These are phyloP conservation scores for Fusarium illudens DNA, from an alignment of 2,329 filamentous ascomycete genomes.

Conservation along the genomic window DNA sequence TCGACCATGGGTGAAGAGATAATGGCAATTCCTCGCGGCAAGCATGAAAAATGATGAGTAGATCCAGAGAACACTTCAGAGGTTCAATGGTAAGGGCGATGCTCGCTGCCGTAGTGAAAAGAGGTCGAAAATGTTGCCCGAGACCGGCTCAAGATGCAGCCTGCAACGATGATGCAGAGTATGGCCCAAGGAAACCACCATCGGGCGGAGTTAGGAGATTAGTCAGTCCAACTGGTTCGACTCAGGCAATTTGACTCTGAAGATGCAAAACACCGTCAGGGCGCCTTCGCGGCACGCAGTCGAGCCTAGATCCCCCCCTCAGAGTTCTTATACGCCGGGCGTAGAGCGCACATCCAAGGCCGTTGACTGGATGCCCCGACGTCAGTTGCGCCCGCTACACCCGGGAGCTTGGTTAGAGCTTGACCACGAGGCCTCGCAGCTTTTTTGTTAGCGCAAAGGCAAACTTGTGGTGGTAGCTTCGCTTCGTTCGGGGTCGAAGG, in stretches of 20 bases:
- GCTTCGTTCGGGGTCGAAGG: background rate
- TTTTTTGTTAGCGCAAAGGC: constrained; percentile 20
- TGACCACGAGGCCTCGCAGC: background rate
- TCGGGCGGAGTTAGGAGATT: background rate
- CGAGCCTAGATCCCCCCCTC: constrained; percentile 9
- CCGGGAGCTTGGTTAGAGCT: constrained; percentile 10
- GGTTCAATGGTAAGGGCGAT: background rate
- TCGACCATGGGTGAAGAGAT: background rate
- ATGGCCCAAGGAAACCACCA: background rate
- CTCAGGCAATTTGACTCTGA: background rate
- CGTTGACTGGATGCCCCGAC: constrained; percentile 7
- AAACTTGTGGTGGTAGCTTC: constrained; percentile 12
- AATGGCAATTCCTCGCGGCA: background rate
- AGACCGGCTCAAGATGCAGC: background rate
- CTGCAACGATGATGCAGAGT: background rate
- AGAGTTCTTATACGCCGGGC: constrained; percentile 5
- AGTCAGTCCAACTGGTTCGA: background rate
- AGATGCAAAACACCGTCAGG: background rate
- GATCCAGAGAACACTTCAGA: background rate
- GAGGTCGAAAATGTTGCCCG: background rate
- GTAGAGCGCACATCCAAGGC: constrained; percentile 11
- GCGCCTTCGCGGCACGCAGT: background rate
- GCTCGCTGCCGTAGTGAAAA: background rate
- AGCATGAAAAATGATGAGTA: background rate
- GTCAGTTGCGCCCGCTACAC: constrained; percentile 29